Conservation (phyloP, 148 eudicot genomes). For the Fagopyrum esculentum region DNA sequence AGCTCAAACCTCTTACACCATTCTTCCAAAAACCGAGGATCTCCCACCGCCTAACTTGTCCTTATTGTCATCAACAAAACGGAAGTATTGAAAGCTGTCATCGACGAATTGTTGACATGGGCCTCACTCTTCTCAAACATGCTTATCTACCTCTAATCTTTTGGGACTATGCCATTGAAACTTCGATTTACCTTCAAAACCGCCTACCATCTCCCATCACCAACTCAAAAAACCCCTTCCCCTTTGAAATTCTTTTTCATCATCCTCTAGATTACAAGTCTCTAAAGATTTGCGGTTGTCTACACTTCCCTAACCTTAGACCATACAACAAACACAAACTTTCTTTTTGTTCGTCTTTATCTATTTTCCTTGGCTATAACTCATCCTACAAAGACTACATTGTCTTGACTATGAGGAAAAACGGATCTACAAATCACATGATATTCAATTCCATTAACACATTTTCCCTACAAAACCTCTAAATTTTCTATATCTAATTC, state of each 20-base stretch:
- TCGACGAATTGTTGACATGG: too few relatives aligned
- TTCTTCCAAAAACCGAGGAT: background rate
- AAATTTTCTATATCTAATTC: background rate
- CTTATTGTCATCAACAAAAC: background rate
- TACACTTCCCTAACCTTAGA: background rate
- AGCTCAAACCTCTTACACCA: background rate
- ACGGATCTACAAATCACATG: background rate
- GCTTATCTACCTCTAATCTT: background rate
- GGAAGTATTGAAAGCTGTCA: too few relatives aligned
- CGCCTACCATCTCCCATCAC: too few relatives aligned
- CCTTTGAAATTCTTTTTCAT: background rate
- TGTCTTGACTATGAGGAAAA: background rate
- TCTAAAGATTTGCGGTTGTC: background rate
- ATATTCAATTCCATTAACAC: background rate
- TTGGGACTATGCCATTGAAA: background rate
- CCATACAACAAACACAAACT: background rate
- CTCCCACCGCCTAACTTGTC: background rate
- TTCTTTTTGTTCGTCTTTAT: background rate
- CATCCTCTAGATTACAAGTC: background rate
- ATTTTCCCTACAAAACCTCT: background rate
- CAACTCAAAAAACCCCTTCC: too few relatives aligned
- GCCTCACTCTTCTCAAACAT: background rate
- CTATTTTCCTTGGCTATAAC: background rate
- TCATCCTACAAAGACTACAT: too few relatives aligned
- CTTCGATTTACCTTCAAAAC: background rate